Conservation (phyloP, 2,329 filamentous ascomycete species). For the Alternaria burnsii region DNA sequence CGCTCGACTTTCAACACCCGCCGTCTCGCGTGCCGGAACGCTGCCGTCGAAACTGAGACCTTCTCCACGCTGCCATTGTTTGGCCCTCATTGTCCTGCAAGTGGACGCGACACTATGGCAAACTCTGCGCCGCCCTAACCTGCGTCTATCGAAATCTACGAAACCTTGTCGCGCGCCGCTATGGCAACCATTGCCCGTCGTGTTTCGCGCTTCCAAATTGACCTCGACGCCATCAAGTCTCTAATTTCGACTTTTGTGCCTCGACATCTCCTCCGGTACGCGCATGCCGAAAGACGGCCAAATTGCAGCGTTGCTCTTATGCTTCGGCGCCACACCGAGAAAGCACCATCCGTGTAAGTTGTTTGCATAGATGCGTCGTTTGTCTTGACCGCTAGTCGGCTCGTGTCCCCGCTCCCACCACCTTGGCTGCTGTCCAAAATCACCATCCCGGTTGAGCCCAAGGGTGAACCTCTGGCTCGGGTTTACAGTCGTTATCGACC, state of each 20-base stretch:
- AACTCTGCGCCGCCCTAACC: conserved; percentile 10
- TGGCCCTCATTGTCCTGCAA: background rate
- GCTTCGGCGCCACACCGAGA: conserved; percentile 13
- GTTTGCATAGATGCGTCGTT: conserved; percentile 8
- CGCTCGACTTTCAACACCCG: conserved; percentile 20
- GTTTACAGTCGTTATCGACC: conserved; percentile 22
- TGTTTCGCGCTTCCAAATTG: background rate
- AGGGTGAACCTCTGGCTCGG: conserved; percentile 38
- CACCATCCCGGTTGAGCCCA: conserved; percentile 25
- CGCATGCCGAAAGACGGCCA: conserved; percentile 17
- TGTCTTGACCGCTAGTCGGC: conserved; percentile 25
- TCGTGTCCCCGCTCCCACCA: conserved; percentile 29
- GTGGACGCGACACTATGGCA: conserved; percentile 1
- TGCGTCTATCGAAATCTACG: background rate
- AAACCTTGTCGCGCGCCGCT: conserved; percentile 7
- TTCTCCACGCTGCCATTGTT: conserved; percentile 5
- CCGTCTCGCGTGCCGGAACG: conserved; percentile 16
- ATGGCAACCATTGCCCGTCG: background rate
- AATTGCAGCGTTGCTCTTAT: background rate
- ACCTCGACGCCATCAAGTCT: conserved; percentile 7
- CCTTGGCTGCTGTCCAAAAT: conserved; percentile 33
- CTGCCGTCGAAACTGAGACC: conserved; percentile 2
- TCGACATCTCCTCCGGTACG: conserved; percentile 24
- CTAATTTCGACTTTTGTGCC: background rate
- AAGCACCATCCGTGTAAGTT: conserved; percentile 6